Evolutionary conservation across 2,329 filamentous ascomycete genomes (phyloP).

Genomic region (Celoporthe dispersa): DNA sequence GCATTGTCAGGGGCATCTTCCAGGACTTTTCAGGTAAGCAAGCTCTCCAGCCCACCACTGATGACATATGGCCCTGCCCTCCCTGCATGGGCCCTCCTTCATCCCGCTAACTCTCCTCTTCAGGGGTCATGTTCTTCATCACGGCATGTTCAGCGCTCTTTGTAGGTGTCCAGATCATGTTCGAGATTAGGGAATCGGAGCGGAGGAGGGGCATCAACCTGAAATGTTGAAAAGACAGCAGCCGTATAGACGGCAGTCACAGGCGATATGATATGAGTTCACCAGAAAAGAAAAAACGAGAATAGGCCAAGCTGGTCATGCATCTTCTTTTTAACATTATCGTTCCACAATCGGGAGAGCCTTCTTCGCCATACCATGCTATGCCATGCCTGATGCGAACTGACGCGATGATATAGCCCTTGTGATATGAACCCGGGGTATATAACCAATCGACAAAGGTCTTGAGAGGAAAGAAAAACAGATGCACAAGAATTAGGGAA

Average conservation of each 20-base stretch:
- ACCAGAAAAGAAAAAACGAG: background rate
- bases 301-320: background rate
- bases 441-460: conserved; percentile 19
- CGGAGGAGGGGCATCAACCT: conserved; percentile 78
- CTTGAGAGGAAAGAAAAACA: background rate
- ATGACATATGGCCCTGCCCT: background rate
- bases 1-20: conserved; percentile 75
- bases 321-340: background rate
- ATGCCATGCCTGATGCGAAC: background rate
- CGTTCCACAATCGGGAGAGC: background rate
- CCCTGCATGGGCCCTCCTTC: background rate
- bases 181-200: conserved; percentile 88
- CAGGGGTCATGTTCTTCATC: conserved; percentile 73
- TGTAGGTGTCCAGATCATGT: conserved; percentile 90
- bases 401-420: conserved; percentile 6
- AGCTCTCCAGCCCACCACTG: background rate
- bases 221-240: conserved; percentile 66
- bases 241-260: background rate
- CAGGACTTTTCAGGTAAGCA: conserved; percentile 69
- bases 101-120: conserved; percentile 28
- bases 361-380: conserved; percentile 8
- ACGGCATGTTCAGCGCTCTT: conserved; percentile 77
- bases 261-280: background rate
- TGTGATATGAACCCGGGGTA: conserved; percentile 17
- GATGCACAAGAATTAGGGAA: background rate